phyloP scores from a whole-genome alignment of 163 green algal genomes.

The Volvox carteri region DNA sequence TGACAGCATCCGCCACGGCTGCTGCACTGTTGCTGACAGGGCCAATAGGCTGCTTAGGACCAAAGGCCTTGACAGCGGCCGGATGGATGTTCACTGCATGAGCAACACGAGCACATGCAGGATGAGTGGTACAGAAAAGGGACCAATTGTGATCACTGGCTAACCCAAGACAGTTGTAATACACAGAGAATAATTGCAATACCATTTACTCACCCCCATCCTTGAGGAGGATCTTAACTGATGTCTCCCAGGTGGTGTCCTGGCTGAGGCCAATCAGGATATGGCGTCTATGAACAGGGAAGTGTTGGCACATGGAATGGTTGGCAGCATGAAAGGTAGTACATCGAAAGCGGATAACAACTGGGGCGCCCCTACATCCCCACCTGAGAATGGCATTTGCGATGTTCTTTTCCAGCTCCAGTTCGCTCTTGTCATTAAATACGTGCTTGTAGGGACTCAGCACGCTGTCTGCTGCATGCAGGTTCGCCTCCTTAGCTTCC shows the following conservation, averaged over 20 bases:
- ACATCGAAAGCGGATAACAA: too few species aligned
- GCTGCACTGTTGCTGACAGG: background rate
- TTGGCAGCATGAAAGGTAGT: background rate
- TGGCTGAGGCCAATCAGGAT: too few species aligned
- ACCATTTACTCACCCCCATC: background rate
- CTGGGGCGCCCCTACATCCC: background rate
- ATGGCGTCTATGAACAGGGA: too few species aligned
- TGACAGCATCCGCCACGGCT: too few species aligned
- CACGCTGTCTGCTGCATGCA: background rate
- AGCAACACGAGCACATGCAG: background rate
- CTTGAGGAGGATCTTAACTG: too few species aligned
- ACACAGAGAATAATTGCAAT: background rate
- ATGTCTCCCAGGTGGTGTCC: too few species aligned
- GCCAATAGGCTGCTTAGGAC: background rate
- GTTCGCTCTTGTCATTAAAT: background rate
- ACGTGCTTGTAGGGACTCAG: background rate
- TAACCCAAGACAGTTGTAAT: background rate
- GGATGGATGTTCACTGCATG: background rate
- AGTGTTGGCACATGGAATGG: background rate
- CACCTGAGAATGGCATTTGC: background rate
- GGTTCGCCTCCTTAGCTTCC: background rate
- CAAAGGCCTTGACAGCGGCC: background rate
- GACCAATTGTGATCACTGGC: background rate
- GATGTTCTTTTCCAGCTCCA: background rate
- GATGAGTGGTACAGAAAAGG: background rate